phyloP scores from a whole-genome alignment of 2,329 filamentous ascomycete species.

The Lecanicillium sp. region DNA sequence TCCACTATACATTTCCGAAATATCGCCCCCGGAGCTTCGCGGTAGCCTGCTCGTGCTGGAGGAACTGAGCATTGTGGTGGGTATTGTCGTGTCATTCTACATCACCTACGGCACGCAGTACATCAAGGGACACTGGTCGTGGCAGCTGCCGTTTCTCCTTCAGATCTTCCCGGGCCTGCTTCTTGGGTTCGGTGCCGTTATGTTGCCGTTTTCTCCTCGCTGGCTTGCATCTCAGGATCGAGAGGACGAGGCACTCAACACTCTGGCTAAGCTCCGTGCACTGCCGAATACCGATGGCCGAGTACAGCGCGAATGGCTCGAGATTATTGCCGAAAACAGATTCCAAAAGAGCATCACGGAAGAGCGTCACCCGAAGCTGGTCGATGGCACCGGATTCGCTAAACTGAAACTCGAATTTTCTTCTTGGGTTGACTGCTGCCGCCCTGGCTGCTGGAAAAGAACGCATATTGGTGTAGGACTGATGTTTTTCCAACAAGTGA shows the following conservation, averaged over 20 bases:
- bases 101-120: slow-evolving; percentile 22
- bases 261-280: slow-evolving; percentile 15
- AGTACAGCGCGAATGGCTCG: slow-evolving; percentile 17
- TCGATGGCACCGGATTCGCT: slow-evolving; percentile 23
- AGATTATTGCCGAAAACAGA: slow-evolving; percentile 17
- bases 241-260: slow-evolving; percentile 15
- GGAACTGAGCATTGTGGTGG: slow-evolving; percentile 23
- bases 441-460: slow-evolving; percentile 36
- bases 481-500: slow-evolving; percentile 52
- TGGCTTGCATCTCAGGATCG: slow-evolving; percentile 19
- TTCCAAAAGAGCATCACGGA: slow-evolving; percentile 20
- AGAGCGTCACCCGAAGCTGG: slow-evolving; percentile 24
- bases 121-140: slow-evolving; percentile 18
- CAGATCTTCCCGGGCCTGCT: slow-evolving; percentile 20
- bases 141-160: slow-evolving; percentile 21
- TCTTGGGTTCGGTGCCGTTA: slow-evolving; percentile 16
- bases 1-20: slow-evolving; percentile 37
- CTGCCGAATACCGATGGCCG: slow-evolving; percentile 14
- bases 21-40: slow-evolving; percentile 39
- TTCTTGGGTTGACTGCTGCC: slow-evolving; percentile 42
- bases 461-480: slow-evolving; percentile 38
- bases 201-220: slow-evolving; percentile 19
- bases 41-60: slow-evolving; percentile 37
- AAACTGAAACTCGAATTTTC: slow-evolving; percentile 38
- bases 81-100: slow-evolving; percentile 23